Base-by-base conservation (phyloP, 2,329 filamentous ascomycete species). In the Sphaerostilbella broomeana region DNA sequence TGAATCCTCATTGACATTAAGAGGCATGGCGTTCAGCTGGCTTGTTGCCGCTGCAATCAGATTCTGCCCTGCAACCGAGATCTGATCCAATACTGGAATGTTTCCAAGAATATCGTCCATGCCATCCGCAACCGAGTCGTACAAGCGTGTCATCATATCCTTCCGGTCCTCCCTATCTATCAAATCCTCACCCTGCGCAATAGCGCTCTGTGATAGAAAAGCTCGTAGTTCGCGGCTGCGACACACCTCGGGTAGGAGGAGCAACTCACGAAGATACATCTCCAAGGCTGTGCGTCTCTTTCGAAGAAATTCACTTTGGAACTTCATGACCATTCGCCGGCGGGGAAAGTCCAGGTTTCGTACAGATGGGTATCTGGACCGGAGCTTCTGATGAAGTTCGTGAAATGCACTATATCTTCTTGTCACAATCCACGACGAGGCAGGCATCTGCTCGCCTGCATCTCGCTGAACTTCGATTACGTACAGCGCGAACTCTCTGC, bases 31-130 rank as follows among this genome's bases (percentile, higher is more conserved):
- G 44, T 70, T 72, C 40, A 81, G 69, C 57, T 83, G 79, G 51
- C 64, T 80, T 9, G 79, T 79, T 2, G 79, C 85, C 21, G 85
- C 85, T 1, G 84, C 84, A 42, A 92, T 84, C 35, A 97, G 74
- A 53, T 89, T 95, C 58, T 97, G 90, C 0, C 90, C 90, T 6
- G 92, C 89, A 2, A 88, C 76, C 0, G 89, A 95, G 6, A 98
- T 76, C 58, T 97, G 92, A 53, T 98, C 92, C 20, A 98, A 73
- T 0, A 95, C 89, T 2, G 92, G 87, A 29, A 97, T 90, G 56
- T 95, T 97, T 40, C 92, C 92, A 4, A 98, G 69, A 39, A 98
- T 94, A 52, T 98, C 92, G 58, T 98, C 92, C 83, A 98, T 94
- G 22, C 94, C 92, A 56, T 98, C 92, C 1, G 90, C 86, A 16